Conservation (phyloP, 106 monocot genomes). For the Phalaenopsis aphrodite region DNA sequence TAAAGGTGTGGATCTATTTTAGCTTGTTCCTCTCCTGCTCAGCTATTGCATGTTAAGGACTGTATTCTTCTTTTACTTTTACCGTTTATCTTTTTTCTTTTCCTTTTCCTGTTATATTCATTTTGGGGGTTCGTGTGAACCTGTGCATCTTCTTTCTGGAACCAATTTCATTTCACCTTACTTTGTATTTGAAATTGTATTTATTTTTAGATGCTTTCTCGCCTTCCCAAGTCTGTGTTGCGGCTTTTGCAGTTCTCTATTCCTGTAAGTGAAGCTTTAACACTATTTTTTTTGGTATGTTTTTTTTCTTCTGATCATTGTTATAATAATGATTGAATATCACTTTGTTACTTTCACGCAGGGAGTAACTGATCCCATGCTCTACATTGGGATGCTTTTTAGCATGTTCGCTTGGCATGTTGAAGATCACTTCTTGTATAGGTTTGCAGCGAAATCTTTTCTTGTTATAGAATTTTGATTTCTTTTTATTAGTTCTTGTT, state of each 20-base stretch:
- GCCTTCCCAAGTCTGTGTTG: slow-evolving; percentile 56
- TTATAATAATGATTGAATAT: neutral
- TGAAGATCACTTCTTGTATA: slow-evolving; percentile 96
- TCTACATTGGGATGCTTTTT: slow-evolving; percentile 98
- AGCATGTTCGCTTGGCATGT: slow-evolving; percentile 99
- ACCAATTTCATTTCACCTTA: neutral
- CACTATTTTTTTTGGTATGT: neutral
- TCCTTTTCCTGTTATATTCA: neutral
- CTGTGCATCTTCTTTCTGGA: neutral
- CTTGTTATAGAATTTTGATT: neutral
- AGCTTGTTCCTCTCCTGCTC: neutral
- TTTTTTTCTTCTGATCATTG: slow-evolving; percentile 8
- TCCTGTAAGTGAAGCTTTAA: slow-evolving; percentile 46
- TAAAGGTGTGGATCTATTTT: slow-evolving; percentile 49
- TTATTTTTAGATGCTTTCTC: slow-evolving; percentile 53
- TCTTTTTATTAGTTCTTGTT: neutral
- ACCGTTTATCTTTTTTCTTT: neutral
- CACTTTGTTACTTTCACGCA: slow-evolving; percentile 17
- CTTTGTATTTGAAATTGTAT: slow-evolving; percentile 4
- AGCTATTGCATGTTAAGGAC: neutral
- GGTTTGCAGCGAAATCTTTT: slow-evolving; percentile 27
- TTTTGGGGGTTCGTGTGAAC: neutral
- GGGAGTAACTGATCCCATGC: slow-evolving; percentile 99
- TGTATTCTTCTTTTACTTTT: neutral
- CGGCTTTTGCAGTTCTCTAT: slow-evolving; percentile 55